phyloP scores from a whole-genome alignment of 768 basidiomycete genomes.

The Mycena indigotica region DNA sequence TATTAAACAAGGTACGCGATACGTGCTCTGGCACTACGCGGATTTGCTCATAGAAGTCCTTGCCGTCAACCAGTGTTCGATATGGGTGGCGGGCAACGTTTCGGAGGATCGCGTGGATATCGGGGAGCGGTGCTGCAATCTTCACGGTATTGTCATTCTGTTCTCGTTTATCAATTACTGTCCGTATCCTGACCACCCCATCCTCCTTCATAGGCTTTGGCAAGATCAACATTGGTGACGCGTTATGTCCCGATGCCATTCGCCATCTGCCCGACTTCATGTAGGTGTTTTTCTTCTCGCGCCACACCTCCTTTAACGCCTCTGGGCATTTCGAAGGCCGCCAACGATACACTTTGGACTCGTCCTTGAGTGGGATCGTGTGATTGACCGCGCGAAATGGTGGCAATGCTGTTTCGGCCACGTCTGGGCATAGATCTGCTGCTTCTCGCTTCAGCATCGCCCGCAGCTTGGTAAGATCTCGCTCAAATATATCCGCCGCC shows the following conservation, averaged over 20 bases:
- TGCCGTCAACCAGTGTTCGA: conserved; percentile 35
- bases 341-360: conserved; percentile 29
- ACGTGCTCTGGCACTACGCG: conserved; percentile 31
- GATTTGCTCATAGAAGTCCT: conserved; percentile 47
- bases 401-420: conserved; percentile 20
- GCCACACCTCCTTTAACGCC: conserved; percentile 27
- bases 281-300: conserved; percentile 33
- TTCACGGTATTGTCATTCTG: conserved; percentile 36
- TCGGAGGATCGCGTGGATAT: conserved; percentile 25
- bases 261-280: conserved; percentile 32
- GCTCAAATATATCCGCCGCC: conserved; percentile 10
- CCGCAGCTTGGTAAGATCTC: conserved; percentile 8
- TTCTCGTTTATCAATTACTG: conserved; percentile 31
- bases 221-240: conserved; percentile 36
- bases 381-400: conserved; percentile 36
- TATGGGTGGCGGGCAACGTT: conserved; percentile 25
- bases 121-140: conserved; percentile 19
- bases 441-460: conserved; percentile 16
- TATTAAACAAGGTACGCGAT: conserved; percentile 29
- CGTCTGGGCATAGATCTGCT: conserved; percentile 21
- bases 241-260: conserved; percentile 26
- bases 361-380: conserved; percentile 34
- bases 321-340: conserved; percentile 35
- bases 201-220: conserved; percentile 26
- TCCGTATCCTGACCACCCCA: conserved; percentile 20